Evolutionary conservation across 345 rosid genomes (phyloP), one percentile per base, ranked within the genome.

Genomic region (Mercurialis annua): DNA sequence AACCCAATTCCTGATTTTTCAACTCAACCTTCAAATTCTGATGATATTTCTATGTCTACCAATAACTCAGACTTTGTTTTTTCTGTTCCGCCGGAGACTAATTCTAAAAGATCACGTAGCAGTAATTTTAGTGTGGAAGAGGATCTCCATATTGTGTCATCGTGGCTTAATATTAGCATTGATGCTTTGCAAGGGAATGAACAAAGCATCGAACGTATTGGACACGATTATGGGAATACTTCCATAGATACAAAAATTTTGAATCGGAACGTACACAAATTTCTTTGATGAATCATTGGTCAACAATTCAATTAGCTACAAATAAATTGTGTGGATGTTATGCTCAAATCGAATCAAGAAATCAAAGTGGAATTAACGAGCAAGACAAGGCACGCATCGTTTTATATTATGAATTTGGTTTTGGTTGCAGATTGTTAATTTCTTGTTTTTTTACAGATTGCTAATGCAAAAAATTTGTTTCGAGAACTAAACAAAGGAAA

Each of bases 401-500:
- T 43, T 43, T 43, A 43, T 43, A 43, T 43, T 43, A 8, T 43
- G 11, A 43, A 43, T 8, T 16, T 48, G n/a, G 17, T 48, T 18
- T 16, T 16, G 4, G 6, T 48, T 48, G 3, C n/a, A 34, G 40
- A 34, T 48, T 10, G 21, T 48, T 48, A 16, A 18, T 16, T 48
- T 48, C 1, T 48, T 48, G 17, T 48, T 48, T 0, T 48, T 48
- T 48, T 48, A 6, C 5, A 48, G 20, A 48, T 48, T 48, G 51
- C 51, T 48, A 48, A 18, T 48, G 51, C 51, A 48, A 48, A 48
- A 48, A 20, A 16, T 23, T 16, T 16, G n/a, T 16, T 1, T 23
- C 51, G n/a, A 48, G 51, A 48, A 18, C 51, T 48, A 48, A 48
- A 48, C n/a, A 48, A 48, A 48, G 51, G 51, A 2, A 48, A 48